Evolutionary conservation across 148 eudicot genomes (phyloP), one percentile per base, ranked within the genome.

Genomic region (Dysphania ambrosioides): DNA sequence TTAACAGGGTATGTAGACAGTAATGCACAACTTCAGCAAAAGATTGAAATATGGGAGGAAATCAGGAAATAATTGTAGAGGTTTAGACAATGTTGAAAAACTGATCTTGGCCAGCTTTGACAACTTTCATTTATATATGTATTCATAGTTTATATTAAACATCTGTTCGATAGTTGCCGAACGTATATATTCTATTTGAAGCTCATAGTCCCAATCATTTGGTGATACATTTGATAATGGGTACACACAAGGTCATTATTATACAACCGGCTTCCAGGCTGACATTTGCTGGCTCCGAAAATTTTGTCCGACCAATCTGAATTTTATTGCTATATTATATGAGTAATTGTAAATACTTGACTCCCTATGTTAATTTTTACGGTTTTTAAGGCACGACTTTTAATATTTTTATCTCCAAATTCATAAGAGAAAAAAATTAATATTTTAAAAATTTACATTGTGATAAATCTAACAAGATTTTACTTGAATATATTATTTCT

Each of bases 41-140:
- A 69, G 47, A 70, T 70, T 42, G 56, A 66, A 26, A 44, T 21
- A 69, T 18, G 8, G 11, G n/a, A n/a, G n/a, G n/a, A n/a, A n/a
- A n/a, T n/a, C n/a, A 56, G 31, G 29, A 15, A 19, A 38, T 26
- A 16, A 40, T 23, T 29, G 23, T 3, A 19, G 11, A 26, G 32
- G 29, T 23, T 5, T 9, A 24, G 24, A n/a, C 51, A 68, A 23
- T 42, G 13, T 8, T 21, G 29, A 26, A 23, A 21, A 65, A 35
- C 42, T 31, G 70, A 60, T 77, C 68, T 67, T 51, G 15, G 34
- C 79, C 74, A 77, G 61, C 79, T 69, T 15, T 60, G 66, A 71
- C 79, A 70, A 62, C 47, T 32, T 47, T 18, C 23, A 15, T 41
- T 15, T 26, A 4, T 34, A 30, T n/a, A 2, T 40, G 15, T n/a